phyloP scores from a whole-genome alignment of 306 rosid species.

The Quillaja saponaria region DNA sequence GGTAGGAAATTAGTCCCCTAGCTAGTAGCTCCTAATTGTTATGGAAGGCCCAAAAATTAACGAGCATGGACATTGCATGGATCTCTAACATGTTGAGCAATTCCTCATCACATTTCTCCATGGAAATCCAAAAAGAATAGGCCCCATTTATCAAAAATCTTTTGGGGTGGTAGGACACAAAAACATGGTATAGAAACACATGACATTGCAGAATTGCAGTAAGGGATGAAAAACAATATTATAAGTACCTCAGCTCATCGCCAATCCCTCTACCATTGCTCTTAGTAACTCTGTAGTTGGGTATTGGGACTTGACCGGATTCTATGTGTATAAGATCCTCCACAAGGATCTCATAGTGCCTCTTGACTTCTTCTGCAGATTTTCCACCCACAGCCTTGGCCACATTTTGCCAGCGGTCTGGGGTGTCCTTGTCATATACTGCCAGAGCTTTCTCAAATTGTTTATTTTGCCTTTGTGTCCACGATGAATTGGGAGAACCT shows the following conservation, averaged over 20 bases:
- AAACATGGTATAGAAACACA: too few relatives aligned
- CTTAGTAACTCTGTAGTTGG: conserved; percentile 52
- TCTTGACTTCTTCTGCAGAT: conserved; percentile 66
- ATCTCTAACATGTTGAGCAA: neutral
- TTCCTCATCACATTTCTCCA: neutral
- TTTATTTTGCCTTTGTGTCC: conserved; percentile 83
- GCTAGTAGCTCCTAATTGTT: neutral
- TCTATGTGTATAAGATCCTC: conserved; percentile 77
- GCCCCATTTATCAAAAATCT: neutral
- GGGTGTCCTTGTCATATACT: conserved; percentile 71
- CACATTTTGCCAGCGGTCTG: conserved; percentile 81
- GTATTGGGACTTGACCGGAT: conserved; percentile 68
- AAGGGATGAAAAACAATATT: neutral
- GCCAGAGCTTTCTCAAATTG: conserved; percentile 90
- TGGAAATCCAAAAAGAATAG: conserved; percentile 2
- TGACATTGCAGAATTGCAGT: neutral
- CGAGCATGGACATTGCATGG: neutral
- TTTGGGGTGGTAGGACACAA: neutral
- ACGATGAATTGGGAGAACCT: conserved; percentile 34
- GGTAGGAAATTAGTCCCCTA: neutral
- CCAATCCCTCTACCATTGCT: conserved; percentile 37
- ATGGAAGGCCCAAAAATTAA: neutral
- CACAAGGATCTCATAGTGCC: conserved; percentile 75
- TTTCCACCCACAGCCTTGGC: conserved; percentile 89
- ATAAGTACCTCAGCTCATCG: conserved; percentile 53